Evolutionary conservation across 139 green algal species (phyloP), one percentile per base, ranked within the genome.

Genomic region (Chlamydomonas sp.): DNA sequence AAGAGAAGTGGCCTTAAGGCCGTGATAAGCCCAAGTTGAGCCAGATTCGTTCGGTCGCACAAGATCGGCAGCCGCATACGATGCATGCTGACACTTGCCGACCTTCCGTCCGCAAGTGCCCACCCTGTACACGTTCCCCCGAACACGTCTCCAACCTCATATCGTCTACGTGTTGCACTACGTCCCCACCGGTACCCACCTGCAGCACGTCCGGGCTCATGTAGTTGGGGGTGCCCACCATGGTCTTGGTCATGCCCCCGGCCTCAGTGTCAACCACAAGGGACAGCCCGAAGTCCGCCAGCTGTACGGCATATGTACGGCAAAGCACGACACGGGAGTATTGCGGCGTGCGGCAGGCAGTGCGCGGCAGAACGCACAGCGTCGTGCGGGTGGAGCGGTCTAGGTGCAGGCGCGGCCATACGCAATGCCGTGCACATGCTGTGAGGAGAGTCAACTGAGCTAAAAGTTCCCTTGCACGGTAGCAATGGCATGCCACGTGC

Each of bases 181-280:
- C 68, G 14, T 15, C 72, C 5, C 72, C 31, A 20, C 15, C 6
- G 5, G n/a, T 57, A 8, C 83, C 0, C 75, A 83, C 84, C 74
- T 88, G 84, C 63, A 88, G 75, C 63, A 88, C 84, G 17, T 57
- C 63, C 0, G 75, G 75, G 2, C 63, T 78, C 87, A 90, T 90
- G 87, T 90, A 90, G 87, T 88, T 85, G 4, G 83, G 80, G 18
- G 87, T 90, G 14, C 87, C 87, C 77, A 86, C 87, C 83, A 86
- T 63, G 9, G 80, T 90, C 12, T 61, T 60, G 1, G 80, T 86
- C 5, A 81, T 59, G 10, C 74, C 69, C 20, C 57, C 59, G 4
- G 6, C 6, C 16, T 78, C 68, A 18, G 17, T 8, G 15, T 69
- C 77, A 8, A 87, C 72, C 63, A 87, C 72, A 18, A 72, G 9